phyloP scores from a whole-genome alignment of 257 asterid genomes.

The Scutellaria galericulata region DNA sequence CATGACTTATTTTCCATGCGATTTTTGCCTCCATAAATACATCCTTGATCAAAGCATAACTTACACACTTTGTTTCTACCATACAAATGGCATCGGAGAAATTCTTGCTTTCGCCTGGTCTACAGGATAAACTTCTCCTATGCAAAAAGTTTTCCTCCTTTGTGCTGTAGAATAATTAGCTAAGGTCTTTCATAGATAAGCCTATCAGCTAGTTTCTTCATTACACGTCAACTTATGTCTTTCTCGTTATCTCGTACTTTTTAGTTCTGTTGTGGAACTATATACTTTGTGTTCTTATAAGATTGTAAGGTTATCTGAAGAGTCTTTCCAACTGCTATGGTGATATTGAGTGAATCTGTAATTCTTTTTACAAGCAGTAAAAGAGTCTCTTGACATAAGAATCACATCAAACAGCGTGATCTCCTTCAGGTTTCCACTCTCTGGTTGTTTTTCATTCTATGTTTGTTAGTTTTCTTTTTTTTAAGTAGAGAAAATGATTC shows the following conservation, averaged over 20 bases:
- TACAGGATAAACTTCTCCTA: background rate
- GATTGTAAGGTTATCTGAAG: too few species aligned
- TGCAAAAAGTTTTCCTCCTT: background rate
- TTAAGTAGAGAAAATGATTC: too few species aligned
- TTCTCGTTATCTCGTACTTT: background rate
- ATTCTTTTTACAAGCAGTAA: too few species aligned
- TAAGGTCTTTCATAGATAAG: background rate
- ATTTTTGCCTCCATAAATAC: conserved; percentile 15
- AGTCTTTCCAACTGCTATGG: too few species aligned
- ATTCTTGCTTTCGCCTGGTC: background rate
- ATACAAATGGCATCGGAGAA: background rate
- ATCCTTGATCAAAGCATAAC: background rate
- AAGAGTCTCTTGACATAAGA: too few species aligned
- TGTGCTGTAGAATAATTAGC: background rate
- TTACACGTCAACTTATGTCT: background rate
- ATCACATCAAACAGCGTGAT: too few species aligned
- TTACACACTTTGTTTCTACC: background rate
- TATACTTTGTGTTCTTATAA: conserved; percentile 1
- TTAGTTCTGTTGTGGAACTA: background rate
- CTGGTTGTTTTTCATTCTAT: too few species aligned
- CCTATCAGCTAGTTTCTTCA: background rate
- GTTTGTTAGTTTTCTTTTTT: too few species aligned
- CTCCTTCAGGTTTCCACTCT: too few species aligned
- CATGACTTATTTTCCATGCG: background rate
- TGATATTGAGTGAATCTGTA: too few species aligned